Percentiles rank a stretch among this genome's conserved stretches.
Evolutionary conservation across 805 yeast species (phyloP).

Genomic region (Kuraishia borneana): DNA sequence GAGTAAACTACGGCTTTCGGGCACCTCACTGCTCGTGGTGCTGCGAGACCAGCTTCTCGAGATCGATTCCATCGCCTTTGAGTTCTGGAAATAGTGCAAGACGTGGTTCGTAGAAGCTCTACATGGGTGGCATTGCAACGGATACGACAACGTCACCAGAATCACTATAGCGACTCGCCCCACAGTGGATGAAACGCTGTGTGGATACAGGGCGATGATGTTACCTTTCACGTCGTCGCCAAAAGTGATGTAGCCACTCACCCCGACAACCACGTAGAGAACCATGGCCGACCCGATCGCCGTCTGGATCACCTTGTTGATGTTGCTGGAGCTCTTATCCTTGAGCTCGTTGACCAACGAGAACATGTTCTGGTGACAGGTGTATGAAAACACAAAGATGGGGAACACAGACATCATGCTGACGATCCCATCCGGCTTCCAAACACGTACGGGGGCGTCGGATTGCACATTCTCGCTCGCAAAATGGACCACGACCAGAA

Average conservation of each 20-base stretch:
- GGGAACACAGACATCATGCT: constrained; percentile 67
- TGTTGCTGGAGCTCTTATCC: constrained; percentile 35
- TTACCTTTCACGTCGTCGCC: constrained; percentile 76
- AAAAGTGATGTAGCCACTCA: constrained; percentile 77
- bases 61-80: constrained; percentile 7
- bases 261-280: constrained; percentile 64
- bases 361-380: constrained; percentile 94
- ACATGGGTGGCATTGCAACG: constrained; percentile 86
- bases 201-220: constrained; percentile 68
- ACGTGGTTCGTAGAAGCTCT: constrained; percentile 74
- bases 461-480: constrained; percentile 42
- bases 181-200: constrained; percentile 51
- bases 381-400: constrained; percentile 88
- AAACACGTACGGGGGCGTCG: constrained; percentile 37
- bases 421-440: constrained; percentile 33
- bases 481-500: constrained; percentile 66
- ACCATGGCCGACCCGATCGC: constrained; percentile 51
- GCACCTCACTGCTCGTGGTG: neutral
- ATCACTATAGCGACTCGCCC: constrained; percentile 76
- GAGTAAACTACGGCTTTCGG: constrained; percentile 1
- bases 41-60: constrained; percentile 1
- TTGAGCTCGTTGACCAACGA: constrained; percentile 74
- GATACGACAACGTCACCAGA: constrained; percentile 75
- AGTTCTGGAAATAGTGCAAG: constrained; percentile 32
- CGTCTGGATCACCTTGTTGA: constrained; percentile 32